These are phyloP conservation scores for Panaeolus papilionaceus DNA, from an alignment of 768 basidiomycete species.

Conservation along the genomic window DNA sequence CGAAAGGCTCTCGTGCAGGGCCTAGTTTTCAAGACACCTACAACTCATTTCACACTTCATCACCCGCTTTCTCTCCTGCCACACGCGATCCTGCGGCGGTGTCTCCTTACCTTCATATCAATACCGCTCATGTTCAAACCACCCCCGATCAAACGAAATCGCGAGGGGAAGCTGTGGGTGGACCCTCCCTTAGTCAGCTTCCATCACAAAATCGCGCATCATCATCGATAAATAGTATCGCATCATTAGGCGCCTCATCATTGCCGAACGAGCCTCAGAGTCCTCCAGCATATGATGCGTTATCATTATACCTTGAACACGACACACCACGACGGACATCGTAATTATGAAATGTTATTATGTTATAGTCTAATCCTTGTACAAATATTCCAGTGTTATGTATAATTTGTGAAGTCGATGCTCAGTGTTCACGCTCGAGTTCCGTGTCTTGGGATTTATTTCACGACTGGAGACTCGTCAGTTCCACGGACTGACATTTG, in stretches of 20 bases:
- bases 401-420: too few relatives aligned
- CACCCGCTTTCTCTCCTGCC: neutral
- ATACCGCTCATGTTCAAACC: neutral
- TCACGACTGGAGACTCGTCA: too few relatives aligned
- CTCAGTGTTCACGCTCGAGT: too few relatives aligned
- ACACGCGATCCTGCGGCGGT: neutral
- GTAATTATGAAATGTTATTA: neutral
- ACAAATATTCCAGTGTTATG: too few relatives aligned
- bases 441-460: too few relatives aligned
- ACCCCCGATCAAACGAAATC: neutral
- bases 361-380: neutral
- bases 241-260: neutral
- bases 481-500: too few relatives aligned
- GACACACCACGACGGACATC: neutral
- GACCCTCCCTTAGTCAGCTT: neutral
- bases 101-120: neutral
- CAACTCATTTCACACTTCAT: neutral
- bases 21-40: neutral
- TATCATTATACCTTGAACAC: slow-evolving; percentile 1
- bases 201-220: neutral
- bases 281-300: neutral
- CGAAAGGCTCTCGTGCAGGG: neutral
- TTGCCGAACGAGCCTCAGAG: neutral
- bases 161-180: neutral
- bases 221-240: neutral